Evolutionary conservation across 2,329 filamentous ascomycete genomes (phyloP).

Genomic region (Sphaceloma murrayae): DNA sequence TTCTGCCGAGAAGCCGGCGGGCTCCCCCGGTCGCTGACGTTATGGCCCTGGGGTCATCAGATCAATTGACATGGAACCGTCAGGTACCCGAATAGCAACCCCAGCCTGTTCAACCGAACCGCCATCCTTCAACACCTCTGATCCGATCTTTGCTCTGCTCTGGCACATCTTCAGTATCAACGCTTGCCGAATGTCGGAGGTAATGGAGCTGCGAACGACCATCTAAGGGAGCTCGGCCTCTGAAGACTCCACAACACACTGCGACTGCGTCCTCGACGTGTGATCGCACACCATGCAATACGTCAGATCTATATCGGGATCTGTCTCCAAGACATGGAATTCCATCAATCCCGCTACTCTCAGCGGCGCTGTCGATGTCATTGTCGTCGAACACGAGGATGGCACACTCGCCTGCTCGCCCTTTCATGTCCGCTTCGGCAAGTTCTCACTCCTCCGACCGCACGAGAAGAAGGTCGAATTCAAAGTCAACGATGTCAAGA

Average conservation of each 20-base stretch:
- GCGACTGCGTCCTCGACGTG: neutral
- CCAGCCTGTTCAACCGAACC: neutral
- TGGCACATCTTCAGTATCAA: neutral
- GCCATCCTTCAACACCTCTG: neutral
- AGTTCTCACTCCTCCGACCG: conserved; percentile 88
- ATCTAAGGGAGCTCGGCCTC: conserved; percentile 12
- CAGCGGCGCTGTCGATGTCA: conserved; percentile 96
- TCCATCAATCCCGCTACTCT: conserved; percentile 97
- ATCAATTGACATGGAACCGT: conserved; percentile 1
- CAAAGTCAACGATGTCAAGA: conserved; percentile 81
- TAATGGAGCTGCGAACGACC: neutral
- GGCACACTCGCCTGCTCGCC: conserved; percentile 81
- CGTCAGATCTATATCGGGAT: conserved; percentile 89
- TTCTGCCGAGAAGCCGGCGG: neutral
- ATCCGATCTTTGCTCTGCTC: too few relatives aligned
- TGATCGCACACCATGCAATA: conserved; percentile 74
- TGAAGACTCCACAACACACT: neutral
- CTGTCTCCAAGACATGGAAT: conserved; percentile 98
- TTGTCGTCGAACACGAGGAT: conserved; percentile 94
- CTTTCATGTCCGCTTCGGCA: conserved; percentile 97
- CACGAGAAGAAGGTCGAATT: conserved; percentile 99
- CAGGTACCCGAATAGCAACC: neutral
- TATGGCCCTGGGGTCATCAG: conserved; percentile 10
- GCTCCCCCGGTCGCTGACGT: conserved; percentile 8
- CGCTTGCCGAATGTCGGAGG: neutral